Conservation (phyloP, 2,329 filamentous ascomycete genomes). For the Arthrobotrys iridis region DNA sequence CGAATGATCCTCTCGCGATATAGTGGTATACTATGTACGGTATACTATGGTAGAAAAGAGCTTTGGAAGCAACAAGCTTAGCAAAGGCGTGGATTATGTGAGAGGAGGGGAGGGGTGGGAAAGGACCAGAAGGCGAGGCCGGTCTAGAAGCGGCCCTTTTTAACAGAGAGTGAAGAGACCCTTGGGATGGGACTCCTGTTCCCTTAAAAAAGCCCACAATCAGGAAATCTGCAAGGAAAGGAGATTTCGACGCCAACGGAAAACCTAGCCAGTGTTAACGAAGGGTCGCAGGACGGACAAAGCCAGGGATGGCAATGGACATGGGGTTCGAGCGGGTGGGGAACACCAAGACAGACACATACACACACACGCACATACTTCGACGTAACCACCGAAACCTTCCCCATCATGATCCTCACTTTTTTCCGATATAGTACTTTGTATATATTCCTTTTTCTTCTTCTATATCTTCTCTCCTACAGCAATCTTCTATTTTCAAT, state of each 20-base stretch:
- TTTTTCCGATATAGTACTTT: neutral
- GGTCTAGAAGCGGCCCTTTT: conserved; percentile 54
- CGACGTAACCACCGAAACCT: conserved; percentile 17
- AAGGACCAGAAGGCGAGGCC: conserved; percentile 49
- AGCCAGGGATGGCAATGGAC: conserved; percentile 22
- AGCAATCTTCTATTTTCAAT: neutral
- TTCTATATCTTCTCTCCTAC: neutral
- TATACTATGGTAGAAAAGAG: neutral
- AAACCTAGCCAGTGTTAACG: too few species aligned
- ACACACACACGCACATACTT: neutral
- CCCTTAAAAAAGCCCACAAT: conserved; percentile 26
- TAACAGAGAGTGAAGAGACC: conserved; percentile 49
- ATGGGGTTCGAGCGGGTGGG: conserved; percentile 36
- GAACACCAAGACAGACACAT: conserved; percentile 48
- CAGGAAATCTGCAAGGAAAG: conserved; percentile 47
- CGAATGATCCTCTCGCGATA: neutral
- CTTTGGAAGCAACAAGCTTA: neutral
- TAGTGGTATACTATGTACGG: neutral
- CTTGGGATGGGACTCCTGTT: neutral
- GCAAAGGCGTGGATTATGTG: conserved; percentile 9
- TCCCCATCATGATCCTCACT: neutral
- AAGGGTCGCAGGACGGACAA: conserved; percentile 8
- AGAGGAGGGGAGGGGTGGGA: conserved; percentile 6
- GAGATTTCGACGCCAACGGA: conserved; percentile 55
- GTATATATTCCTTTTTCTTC: neutral